A percentile compares a stretch with the other conserved stretches of the same genome.
These are phyloP conservation scores for Candolleomyces efflorescens DNA, from an alignment of 768 basidiomycete genomes.

Conservation along the genomic window DNA sequence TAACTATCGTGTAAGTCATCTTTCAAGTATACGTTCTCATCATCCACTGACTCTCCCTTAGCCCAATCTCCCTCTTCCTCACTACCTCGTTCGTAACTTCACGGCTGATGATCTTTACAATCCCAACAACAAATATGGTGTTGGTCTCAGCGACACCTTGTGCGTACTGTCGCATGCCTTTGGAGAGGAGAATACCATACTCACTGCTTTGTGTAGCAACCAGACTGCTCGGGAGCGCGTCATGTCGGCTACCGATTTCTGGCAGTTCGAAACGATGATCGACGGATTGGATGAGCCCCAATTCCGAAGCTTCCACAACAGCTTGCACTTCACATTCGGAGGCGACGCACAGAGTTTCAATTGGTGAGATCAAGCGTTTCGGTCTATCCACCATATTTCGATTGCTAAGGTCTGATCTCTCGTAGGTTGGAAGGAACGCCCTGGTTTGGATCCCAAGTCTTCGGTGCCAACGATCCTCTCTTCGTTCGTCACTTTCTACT, in stretches of 20 bases:
- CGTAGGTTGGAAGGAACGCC: constrained; percentile 7
- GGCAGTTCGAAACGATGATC: constrained; percentile 8
- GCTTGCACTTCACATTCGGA: constrained; percentile 6
- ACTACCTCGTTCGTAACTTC: constrained; percentile 11
- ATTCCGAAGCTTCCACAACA: constrained; percentile 7
- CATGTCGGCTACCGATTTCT: constrained; percentile 1
- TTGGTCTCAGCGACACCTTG: constrained; percentile 6
- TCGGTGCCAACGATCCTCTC: constrained; percentile 6
- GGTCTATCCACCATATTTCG: neutral
- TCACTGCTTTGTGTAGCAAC: neutral
- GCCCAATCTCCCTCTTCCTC: constrained; percentile 7
- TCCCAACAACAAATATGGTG: constrained; percentile 5
- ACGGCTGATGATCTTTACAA: constrained; percentile 8
- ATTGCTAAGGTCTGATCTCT: neutral
- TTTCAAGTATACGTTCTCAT: neutral
- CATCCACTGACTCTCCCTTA: neutral
- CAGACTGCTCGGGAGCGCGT: constrained; percentile 4
- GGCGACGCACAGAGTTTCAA: constrained; percentile 10
- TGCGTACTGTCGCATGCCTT: neutral
- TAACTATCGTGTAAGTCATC: constrained; percentile 1
- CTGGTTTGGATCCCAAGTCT: constrained; percentile 4
- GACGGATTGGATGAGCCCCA: constrained; percentile 8
- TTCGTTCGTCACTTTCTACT: neutral
- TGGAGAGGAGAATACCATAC: neutral
- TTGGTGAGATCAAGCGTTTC: neutral